Evolutionary conservation across 2,329 filamentous ascomycete species (phyloP).

Genomic region (Cadophora gregata): DNA sequence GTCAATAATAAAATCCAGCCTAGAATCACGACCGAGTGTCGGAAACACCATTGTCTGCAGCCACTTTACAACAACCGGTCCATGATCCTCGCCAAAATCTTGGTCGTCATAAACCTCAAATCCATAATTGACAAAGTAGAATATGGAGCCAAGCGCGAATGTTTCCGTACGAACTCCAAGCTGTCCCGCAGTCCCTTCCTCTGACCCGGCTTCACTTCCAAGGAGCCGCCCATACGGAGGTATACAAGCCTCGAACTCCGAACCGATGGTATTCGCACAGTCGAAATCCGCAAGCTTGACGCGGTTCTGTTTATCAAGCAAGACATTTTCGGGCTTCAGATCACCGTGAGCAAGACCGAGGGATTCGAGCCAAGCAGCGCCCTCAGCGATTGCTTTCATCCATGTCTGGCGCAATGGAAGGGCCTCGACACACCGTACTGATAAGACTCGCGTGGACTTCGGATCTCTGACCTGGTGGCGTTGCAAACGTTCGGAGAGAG

Average conservation of each 20-base stretch:
- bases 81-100: constrained; percentile 19
- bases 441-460: constrained; percentile 4
- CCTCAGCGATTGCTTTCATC: constrained; percentile 25
- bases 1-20: constrained; percentile 25
- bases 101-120: constrained; percentile 23
- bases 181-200: constrained; percentile 17
- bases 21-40: constrained; percentile 17
- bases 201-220: neutral
- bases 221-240: neutral
- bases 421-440: neutral
- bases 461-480: neutral
- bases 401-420: constrained; percentile 1
- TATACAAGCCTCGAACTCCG: neutral
- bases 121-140: constrained; percentile 21
- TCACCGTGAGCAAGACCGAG: constrained; percentile 44
- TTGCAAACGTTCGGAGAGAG: no score
- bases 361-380: constrained; percentile 23
- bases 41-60: constrained; percentile 25
- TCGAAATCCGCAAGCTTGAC: neutral
- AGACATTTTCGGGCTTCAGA: constrained; percentile 48
- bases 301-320: constrained; percentile 35
- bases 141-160: constrained; percentile 24
- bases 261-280: neutral
- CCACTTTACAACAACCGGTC: constrained; percentile 18
- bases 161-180: constrained; percentile 14